Percentiles rank a stretch among this genome's conserved stretches.
Conservation (phyloP, 75 land plant species). For the Selaginella tamariscina region DNA sequence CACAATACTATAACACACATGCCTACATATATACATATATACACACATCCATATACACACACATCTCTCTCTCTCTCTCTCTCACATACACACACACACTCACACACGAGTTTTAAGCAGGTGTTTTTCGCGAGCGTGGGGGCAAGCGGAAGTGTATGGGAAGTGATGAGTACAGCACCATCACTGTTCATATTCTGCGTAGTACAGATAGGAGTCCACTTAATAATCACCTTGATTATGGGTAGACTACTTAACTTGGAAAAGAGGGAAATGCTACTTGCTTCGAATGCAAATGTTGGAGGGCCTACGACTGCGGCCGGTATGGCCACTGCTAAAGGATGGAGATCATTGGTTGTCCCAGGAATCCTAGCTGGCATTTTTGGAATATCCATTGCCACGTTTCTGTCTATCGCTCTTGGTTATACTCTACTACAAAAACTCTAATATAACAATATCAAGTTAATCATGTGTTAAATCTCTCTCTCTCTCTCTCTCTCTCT, state of each 20-base stretch:
- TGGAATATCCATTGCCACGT: conserved; percentile 87
- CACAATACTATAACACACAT: too few species aligned
- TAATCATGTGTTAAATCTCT: too few species aligned
- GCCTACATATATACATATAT: too few species aligned
- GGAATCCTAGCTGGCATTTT: conserved; percentile 88
- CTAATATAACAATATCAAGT: too few species aligned
- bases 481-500: too few species aligned
- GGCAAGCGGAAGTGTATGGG: conserved; percentile 64
- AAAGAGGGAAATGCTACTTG: conserved; percentile 48
- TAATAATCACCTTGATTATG: conserved; percentile 50
- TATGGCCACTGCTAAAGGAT: conserved; percentile 93
- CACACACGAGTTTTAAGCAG: too few species aligned
- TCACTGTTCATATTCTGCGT: conserved; percentile 67
- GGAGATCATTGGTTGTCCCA: conserved; percentile 70
- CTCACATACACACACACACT: too few species aligned
- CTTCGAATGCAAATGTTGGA: conserved; percentile 94
- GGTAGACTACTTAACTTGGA: conserved; percentile 69
- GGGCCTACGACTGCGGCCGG: conserved; percentile 99
- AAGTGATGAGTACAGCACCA: conserved; percentile 73
- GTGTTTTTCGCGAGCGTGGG: conserved; percentile 87
- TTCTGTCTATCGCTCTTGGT: conserved; percentile 72
- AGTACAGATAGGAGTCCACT: conserved; percentile 68
- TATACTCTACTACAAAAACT: conserved; percentile 26
- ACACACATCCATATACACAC: too few species aligned
- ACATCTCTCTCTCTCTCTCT: too few species aligned